A percentile compares a stretch with the other conserved stretches of the same genome.
Conservation (phyloP, 805 yeast species). For the Candida broadrunensis region DNA sequence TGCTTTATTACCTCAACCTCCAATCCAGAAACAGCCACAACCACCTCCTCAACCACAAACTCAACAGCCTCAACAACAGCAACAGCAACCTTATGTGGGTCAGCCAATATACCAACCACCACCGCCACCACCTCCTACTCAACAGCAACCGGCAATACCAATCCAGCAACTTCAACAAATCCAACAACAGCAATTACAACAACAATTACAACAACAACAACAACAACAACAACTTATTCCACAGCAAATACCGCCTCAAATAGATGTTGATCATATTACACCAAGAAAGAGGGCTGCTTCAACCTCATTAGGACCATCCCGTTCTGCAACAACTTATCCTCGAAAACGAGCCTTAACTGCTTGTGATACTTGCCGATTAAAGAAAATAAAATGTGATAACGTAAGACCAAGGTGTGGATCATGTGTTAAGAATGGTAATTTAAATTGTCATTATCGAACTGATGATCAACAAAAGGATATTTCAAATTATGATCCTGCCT, state of each 20-base stretch:
- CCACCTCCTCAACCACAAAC: constrained; percentile 1
- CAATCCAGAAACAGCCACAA: constrained; percentile 4
- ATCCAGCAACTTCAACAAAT: constrained; percentile 3
- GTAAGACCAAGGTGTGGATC: constrained; percentile 32
- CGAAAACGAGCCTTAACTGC: constrained; percentile 36
- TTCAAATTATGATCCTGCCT: constrained; percentile 22
- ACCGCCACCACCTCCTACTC: constrained; percentile 4
- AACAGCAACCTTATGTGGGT: not conserved
- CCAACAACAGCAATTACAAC: constrained; percentile 4
- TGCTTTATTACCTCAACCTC: not conserved
- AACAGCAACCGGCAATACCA: not conserved
- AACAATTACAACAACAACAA: constrained; percentile 7
- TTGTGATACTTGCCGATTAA: constrained; percentile 34
- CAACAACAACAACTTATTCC: constrained; percentile 6
- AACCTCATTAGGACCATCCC: constrained; percentile 12
- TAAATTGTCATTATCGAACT: constrained; percentile 25
- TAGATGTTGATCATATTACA: not conserved
- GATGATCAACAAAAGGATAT: constrained; percentile 21
- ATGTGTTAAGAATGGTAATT: constrained; percentile 25
- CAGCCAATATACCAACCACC: not conserved
- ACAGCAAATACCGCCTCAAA: constrained; percentile 1
- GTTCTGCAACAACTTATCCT: constrained; percentile 11
- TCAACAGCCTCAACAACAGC: constrained; percentile 5
- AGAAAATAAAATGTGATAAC: constrained; percentile 37
- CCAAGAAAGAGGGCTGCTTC: constrained; percentile 7